phyloP scores from a whole-genome alignment of 306 rosid species.

The Cicer judaicum region DNA sequence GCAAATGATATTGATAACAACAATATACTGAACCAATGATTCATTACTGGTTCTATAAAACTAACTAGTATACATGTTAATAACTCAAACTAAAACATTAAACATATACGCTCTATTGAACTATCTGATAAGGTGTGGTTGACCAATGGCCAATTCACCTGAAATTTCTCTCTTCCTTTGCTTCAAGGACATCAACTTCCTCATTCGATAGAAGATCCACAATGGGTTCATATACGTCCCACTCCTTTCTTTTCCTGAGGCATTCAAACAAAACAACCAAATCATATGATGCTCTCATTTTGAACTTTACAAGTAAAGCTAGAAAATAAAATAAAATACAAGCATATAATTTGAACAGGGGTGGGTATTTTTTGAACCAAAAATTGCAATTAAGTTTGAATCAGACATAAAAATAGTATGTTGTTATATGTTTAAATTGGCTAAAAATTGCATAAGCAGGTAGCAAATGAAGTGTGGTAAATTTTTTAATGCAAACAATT shows the following conservation, averaged over 20 bases:
- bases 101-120: background rate
- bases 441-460: background rate
- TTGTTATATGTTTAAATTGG: background rate
- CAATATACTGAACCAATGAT: constrained; percentile 6
- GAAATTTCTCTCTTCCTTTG: constrained; percentile 83
- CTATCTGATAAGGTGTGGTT: constrained; percentile 13
- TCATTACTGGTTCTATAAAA: background rate
- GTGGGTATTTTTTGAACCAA: background rate
- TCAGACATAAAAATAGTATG: constrained; percentile 5
- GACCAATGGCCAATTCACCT: constrained; percentile 46
- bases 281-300: constrained; percentile 32
- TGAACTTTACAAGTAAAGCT: constrained; percentile 1
- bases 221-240: constrained; percentile 90
- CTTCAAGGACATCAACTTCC: constrained; percentile 95
- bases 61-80: constrained; percentile 1
- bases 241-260: constrained; percentile 95
- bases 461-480: background rate
- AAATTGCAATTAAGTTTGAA: background rate
- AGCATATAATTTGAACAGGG: constrained; percentile 22
- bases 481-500: background rate
- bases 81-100: background rate
- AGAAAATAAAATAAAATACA: background rate
- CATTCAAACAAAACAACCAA: constrained; percentile 46
- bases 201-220: constrained; percentile 91
- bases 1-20: constrained; percentile 8